Base-by-base conservation (phyloP, 768 basidiomycete genomes). In the Mrakia blollopis region DNA sequence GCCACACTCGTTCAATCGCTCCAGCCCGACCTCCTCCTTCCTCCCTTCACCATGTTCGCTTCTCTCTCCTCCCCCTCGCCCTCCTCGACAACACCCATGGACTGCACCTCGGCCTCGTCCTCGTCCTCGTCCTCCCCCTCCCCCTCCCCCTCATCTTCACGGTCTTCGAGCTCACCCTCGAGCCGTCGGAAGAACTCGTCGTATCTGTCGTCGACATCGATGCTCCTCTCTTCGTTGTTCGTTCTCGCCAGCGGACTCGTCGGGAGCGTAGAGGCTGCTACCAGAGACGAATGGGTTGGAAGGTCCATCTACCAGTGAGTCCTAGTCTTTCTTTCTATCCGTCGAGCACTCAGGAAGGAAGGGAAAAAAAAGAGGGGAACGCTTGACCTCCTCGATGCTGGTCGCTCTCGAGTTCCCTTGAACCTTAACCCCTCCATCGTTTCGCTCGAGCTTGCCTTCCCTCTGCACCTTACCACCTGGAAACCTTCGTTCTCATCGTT, bases 261-360 rank as follows among this genome's bases (percentile, higher is more conserved):
- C 0, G 60, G 30, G 7, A 39, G 39, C 68, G 86, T 83, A 16
- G 84, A 84, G 73, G 88, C 89, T 28, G 90, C 90, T 5, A 89
- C 89, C 68, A 88, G 90, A 47, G 89, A 90, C 72, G 86, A 91
- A 81, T 92, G 91, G 92, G 86, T 90, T 79, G 86, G 87, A 57
- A 89, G 90, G 67, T 91, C 91, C 30, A 91, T 92, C 79, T 93
- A 93, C 84, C 92, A 93, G 89, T 89, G 78, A 52, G 87, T 83
- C 39, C 61, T 73, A 41, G 52, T 47, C 39, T 73, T 25, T 61
- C 67, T 60, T 32, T 57, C 37, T 47, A n/a, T 16, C 4, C 23
- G 28, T 65, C 14, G 13, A 23, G 52, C 28, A 44, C 75, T 32
- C 47, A 62, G 61, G 4, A 2, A n/a, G 18, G n/a, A 10, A 4